Base-by-base conservation (phyloP, 805 yeast genomes). In the Cyberlindnera samutprakarnensis region DNA sequence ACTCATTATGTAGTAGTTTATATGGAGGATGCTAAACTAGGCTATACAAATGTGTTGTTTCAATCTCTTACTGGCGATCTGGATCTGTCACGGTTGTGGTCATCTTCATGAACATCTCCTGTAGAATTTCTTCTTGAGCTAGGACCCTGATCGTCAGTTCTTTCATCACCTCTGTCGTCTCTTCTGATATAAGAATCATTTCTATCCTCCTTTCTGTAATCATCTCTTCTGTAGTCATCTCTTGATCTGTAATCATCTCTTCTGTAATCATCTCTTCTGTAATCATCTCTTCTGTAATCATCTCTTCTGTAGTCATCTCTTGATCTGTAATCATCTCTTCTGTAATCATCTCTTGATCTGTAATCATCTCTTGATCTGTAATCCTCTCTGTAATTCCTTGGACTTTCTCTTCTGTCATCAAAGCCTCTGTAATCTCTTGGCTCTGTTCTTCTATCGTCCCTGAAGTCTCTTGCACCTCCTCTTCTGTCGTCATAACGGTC, bases 51-150 rank as follows among this genome's bases (percentile, higher is more conserved):
- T n/a, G n/a, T n/a, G n/a, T n/a, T n/a, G n/a, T n/a, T n/a, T 28
- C 23, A 31, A 20, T 49, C 50, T 38, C 54, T 47, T 35, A 41
- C 40, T 41, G 57, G 57, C 14, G 54, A 47, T 49, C 56, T 51
- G 12, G 56, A 50, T 49, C 54, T 49, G 8, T 27, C 29, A 14
- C 18, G 23, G 29, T 7, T 13, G 13, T 7, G 18, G 14, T 11
- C 14, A 7, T 28, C 24, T 7, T 13, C 21, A 16, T 16, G 20
- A 15, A 7, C 12, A 52, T 44, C 14, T 39, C 32, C 18, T 35
- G 41, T 15, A 31, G 33, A 11, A 28, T 31, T 13, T 37, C 43
- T 33, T 35, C 46, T 37, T 21, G 38, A 39, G 15, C 18, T 14
- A 16, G 14, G 23, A 6, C 31, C 29, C 14, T 27, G 29, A 13